Base-by-base conservation (phyloP, 2,329 filamentous ascomycete genomes). In the Penicillium olsonii region DNA sequence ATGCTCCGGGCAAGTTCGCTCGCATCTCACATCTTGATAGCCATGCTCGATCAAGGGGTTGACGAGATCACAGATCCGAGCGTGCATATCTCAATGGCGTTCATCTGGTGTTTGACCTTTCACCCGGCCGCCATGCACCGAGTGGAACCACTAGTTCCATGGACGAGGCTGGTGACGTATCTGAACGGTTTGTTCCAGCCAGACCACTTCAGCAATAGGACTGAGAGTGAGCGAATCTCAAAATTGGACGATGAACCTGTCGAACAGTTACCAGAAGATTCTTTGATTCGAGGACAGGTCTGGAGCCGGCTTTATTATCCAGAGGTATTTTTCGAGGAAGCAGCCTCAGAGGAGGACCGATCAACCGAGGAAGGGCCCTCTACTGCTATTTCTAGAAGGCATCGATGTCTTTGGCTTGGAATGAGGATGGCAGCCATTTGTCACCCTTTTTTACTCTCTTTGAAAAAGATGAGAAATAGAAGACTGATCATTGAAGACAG, bases 211-310 rank as follows among this genome's bases (percentile, higher is more conserved):
- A 67, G 64, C 55, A 55, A 51, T 33, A 67, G 56, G 55, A 73
- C 72, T 54, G 71, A 73, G 51, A 52, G 61, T 50, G 48, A 65
- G 31, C 50, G 63, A 0, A 80, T 83, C 53, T 75, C 78, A 17
- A 49, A 57, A n/a, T 29, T 59, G 66, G 27, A 68, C 73, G 66
- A 71, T 45, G 68, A 57, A 2, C 68, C 72, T 17, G 67, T 66
- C 5, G 60, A 72, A 9, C 80, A 83, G 42, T 59, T 85, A 2
- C 77, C 80, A 0, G 83, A 86, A 54, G 83, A 86, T 53, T 84
- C 80, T 54, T 60, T 76, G 1, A 76, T 84, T 7, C 74, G 81
- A 19, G 83, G 83, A 1, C 71, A 80, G 48, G 62, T 79, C 18
- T 83, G 79, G 77, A 77, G 74, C 42, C 71, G 78, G 51, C 37